phyloP scores from a whole-genome alignment of 441 rosid species.

The Populus tomentosa region DNA sequence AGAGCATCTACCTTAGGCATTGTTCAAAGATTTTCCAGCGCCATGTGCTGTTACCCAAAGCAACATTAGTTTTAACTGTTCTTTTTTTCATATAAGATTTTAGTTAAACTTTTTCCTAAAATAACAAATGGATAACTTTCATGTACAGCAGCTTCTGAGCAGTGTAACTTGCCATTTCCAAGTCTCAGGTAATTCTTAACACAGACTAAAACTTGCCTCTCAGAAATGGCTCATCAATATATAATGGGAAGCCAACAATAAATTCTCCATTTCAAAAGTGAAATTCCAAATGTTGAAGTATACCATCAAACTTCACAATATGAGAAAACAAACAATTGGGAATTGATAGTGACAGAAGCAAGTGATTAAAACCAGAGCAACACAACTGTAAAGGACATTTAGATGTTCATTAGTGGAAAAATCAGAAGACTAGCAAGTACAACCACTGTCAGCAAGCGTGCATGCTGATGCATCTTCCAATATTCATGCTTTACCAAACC shows the following conservation, averaged over 20 bases:
- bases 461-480: neutral
- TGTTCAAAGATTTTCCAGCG: neutral
- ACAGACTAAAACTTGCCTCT: neutral
- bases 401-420: neutral
- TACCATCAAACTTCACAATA: neutral
- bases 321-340: neutral
- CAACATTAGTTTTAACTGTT: neutral
- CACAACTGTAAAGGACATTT: neutral
- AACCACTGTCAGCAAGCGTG: neutral
- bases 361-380: neutral
- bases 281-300: neutral
- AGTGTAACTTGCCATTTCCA: neutral
- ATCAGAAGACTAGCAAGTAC: neutral
- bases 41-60: neutral
- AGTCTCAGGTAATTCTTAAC: too few species aligned
- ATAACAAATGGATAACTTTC: neutral
- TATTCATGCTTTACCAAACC: neutral
- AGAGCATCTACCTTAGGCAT: neutral
- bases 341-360: neutral
- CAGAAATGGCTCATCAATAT: neutral
- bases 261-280: neutral
- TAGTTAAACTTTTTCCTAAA: neutral
- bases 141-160: neutral
- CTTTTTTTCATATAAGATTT: neutral
- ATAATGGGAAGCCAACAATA: neutral